These are phyloP conservation scores for Wickerhamiella azyma DNA, from an alignment of 805 yeast genomes.

Conservation along the genomic window DNA sequence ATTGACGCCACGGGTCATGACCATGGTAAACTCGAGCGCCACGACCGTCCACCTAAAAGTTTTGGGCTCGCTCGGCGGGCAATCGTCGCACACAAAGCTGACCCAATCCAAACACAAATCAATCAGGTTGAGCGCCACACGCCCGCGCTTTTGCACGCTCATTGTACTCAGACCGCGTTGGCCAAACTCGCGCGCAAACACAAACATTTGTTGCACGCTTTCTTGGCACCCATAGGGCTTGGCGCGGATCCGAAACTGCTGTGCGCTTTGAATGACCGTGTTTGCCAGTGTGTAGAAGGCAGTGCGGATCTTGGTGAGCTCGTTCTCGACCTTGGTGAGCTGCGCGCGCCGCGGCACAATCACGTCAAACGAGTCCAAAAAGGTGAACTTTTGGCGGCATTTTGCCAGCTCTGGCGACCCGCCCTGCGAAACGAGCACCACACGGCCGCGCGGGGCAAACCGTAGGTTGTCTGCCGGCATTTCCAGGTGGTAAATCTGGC, in stretches of 20 bases:
- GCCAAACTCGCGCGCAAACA: constrained; percentile 71
- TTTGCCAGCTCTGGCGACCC: constrained; percentile 45
- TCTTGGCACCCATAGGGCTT: constrained; percentile 57
- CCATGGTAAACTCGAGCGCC: constrained; percentile 93
- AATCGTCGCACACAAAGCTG: constrained; percentile 82
- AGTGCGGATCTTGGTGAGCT: constrained; percentile 50
- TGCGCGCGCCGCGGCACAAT: constrained; percentile 39
- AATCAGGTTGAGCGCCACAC: constrained; percentile 57
- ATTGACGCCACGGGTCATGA: constrained; percentile 79
- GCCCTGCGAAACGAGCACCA: constrained; percentile 55
- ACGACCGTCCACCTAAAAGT: constrained; percentile 94
- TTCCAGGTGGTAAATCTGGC: constrained; percentile 46
- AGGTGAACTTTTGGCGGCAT: constrained; percentile 17
- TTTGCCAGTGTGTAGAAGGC: constrained; percentile 55
- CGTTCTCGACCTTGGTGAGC: constrained; percentile 55
- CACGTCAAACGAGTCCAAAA: constrained; percentile 11
- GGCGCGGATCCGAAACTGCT: constrained; percentile 40
- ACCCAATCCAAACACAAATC: constrained; percentile 81
- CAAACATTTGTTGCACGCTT: constrained; percentile 55
- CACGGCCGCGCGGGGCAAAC: constrained; percentile 53
- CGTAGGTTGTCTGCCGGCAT: constrained; percentile 21
- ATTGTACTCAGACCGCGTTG: constrained; percentile 52
- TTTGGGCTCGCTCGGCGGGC: constrained; percentile 78
- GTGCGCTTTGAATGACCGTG: constrained; percentile 48
- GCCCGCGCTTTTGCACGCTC: constrained; percentile 52